Evolutionary conservation across 768 basidiomycete species (phyloP).

Genomic region (Termitomyces sp.): DNA sequence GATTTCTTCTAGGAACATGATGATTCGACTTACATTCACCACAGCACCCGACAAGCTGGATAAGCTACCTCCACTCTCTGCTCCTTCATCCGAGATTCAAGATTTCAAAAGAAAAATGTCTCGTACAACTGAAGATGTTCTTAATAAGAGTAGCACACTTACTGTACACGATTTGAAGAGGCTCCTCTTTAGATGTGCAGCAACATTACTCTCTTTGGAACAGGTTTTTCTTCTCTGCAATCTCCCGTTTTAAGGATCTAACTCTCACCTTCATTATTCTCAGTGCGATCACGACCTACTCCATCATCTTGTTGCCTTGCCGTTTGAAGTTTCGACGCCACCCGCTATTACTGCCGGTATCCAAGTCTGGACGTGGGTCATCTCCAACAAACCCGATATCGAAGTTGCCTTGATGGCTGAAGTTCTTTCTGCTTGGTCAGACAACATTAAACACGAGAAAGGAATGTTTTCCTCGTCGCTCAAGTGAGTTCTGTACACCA

Average conservation of each 20-base stretch:
- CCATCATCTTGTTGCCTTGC: constrained; percentile 81
- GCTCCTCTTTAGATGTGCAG: constrained; percentile 81
- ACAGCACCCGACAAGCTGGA: constrained; percentile 55
- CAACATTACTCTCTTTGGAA: constrained; percentile 64
- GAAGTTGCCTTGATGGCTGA: constrained; percentile 86
- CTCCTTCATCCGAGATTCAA: constrained; percentile 55
- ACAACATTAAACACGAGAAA: constrained; percentile 67
- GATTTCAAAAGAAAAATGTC: constrained; percentile 66
- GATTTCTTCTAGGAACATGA: constrained; percentile 11
- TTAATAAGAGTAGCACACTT: constrained; percentile 64
- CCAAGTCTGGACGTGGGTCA: constrained; percentile 96
- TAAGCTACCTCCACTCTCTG: constrained; percentile 52
- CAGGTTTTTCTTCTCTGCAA: constrained; percentile 34
- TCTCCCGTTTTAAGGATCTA: neutral
- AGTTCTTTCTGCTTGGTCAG: constrained; percentile 82
- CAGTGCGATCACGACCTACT: constrained; percentile 84
- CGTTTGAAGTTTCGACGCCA: constrained; percentile 87
- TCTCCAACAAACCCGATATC: constrained; percentile 74
- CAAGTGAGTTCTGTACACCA: constrained; percentile 52
- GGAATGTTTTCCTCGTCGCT: constrained; percentile 80
- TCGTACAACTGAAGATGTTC: constrained; percentile 60
- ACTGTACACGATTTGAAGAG: constrained; percentile 81
- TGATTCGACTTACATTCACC: neutral
- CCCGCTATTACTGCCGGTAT: constrained; percentile 81
- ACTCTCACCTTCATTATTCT: neutral